These are phyloP conservation scores for Fusarium sp. DNA, from an alignment of 2,329 filamentous ascomycete species.

Conservation along the genomic window DNA sequence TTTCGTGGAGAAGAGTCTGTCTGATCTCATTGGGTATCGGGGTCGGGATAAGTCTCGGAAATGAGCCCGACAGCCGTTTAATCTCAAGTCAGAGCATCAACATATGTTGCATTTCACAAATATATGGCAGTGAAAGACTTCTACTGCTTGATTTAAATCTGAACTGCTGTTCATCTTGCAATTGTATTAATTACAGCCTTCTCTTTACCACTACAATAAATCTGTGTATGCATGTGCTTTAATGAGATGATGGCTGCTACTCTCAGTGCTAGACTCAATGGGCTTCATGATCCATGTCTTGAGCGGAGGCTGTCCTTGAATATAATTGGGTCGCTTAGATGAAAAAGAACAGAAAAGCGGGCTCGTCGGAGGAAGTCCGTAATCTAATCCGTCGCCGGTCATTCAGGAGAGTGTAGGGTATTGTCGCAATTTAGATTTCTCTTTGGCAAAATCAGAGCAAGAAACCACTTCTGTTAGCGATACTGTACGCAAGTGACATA, in stretches of 20 bases:
- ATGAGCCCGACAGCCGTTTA: rapidly evolving
- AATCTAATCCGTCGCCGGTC: neutral
- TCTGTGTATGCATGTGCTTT: neutral
- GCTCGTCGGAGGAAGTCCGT: rapidly evolving
- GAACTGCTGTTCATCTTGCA: neutral
- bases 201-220: neutral
- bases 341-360: rapidly evolving
- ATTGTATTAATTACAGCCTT: neutral
- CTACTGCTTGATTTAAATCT: neutral
- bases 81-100: neutral
- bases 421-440: neutral
- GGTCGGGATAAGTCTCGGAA: neutral
- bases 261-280: neutral
- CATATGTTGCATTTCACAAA: neutral
- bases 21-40: neutral
- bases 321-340: neutral
- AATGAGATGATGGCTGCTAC: neutral
- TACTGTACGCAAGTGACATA: rapidly evolving
- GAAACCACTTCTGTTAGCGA: rapidly evolving
- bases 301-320: rapidly evolving
- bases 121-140: rapidly evolving
- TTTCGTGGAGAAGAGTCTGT: neutral
- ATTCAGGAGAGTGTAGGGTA: neutral
- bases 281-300: rapidly evolving
- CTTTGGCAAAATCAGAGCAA: rapidly evolving